Percentiles rank a stretch among this genome's conserved stretches.
Conservation (phyloP, 2,329 filamentous ascomycete species). For the Hypoxylon sp. region DNA sequence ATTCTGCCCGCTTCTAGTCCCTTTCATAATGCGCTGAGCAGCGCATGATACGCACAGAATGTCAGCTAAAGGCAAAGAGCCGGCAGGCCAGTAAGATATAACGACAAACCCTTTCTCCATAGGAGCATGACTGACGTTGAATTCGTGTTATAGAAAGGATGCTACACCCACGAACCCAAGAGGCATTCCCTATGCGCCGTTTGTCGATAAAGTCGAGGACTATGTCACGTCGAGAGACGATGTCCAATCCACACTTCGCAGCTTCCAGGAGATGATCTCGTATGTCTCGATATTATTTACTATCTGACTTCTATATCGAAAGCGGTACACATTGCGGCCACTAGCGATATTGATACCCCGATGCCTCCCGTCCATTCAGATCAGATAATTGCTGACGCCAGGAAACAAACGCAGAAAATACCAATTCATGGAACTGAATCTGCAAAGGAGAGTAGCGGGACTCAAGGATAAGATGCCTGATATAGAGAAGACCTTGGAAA, state of each 20-base stretch:
- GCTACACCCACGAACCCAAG: slow-evolving; percentile 79
- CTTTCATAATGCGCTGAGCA: slow-evolving; percentile 17
- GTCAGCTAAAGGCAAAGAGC: slow-evolving; percentile 49
- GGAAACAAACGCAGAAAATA: slow-evolving; percentile 79
- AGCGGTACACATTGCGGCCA: background rate
- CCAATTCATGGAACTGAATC: slow-evolving; percentile 98
- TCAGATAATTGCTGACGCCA: slow-evolving; percentile 24
- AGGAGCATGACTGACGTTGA: slow-evolving; percentile 24
- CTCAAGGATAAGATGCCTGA: slow-evolving; percentile 97
- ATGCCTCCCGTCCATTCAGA: background rate
- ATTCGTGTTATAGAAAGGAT: slow-evolving; percentile 60
- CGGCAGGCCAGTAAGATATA: slow-evolving; percentile 40
- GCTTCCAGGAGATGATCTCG: slow-evolving; percentile 95
- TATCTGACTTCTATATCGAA: background rate
- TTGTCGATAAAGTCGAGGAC: slow-evolving; percentile 90
- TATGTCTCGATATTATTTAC: slow-evolving; percentile 60
- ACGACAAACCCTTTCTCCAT: background rate
- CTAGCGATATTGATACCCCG: background rate
- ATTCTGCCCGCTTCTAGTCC: slow-evolving; percentile 5
- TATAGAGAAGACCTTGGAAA: slow-evolving; percentile 95
- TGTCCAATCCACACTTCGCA: slow-evolving; percentile 84
- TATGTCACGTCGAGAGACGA: slow-evolving; percentile 84
- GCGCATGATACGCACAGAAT: slow-evolving; percentile 34
- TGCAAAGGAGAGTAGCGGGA: slow-evolving; percentile 83
- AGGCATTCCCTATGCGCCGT: slow-evolving; percentile 86